Evolutionary conservation across 768 basidiomycete genomes (phyloP), one percentile per base, ranked within the genome.

Genomic region (Gloeophyllum trabeum): DNA sequence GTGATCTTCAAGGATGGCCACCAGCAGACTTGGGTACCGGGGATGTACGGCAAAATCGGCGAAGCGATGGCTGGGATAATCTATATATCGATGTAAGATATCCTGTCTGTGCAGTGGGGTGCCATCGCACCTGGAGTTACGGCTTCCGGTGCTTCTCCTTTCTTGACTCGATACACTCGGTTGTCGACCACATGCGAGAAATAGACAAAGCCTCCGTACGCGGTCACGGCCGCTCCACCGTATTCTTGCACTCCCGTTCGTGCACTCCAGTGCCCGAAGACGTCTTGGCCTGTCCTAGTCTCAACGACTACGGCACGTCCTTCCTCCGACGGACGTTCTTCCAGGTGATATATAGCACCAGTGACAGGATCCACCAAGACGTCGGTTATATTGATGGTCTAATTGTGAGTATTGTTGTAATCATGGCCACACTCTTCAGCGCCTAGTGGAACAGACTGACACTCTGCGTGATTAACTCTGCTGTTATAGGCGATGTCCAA

Each of bases 1-100:
- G 58, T 86, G 83, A 49, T 88, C 83, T 52, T 90, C 85, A 20
- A 79, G 62, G 35, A 87, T 57, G 2, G 79, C 67, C 1, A 80
- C 69, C 4, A 87, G 52, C 10, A 32, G 28, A 16, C 16, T 10
- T 0, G 81, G 82, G 45, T 81, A 75, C 28, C 16, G 10, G 10
- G 28, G 28, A 16, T 32, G 28, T 1, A 76, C 62, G 5, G 67
- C 61, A 46, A 86, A 73, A 49, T 78, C 68, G 18, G 80, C 82
- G 51, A 72, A 87, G 32, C 83, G 75, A 52, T 71, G 63, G 0
- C 67, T 66, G 10, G 62, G 54, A 51, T 69, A 73, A 41, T 68
- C 78, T 67, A 36, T 18, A 10, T n/a, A 23, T 16, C 5, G 22
- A 12, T 30, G 6, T 43, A 25, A 13, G 21, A 32, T 30, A 7